A percentile compares a stretch with the other conserved stretches of the same genome.
Conservation (phyloP, 768 basidiomycete genomes). For the Lactarius sanguifluus region DNA sequence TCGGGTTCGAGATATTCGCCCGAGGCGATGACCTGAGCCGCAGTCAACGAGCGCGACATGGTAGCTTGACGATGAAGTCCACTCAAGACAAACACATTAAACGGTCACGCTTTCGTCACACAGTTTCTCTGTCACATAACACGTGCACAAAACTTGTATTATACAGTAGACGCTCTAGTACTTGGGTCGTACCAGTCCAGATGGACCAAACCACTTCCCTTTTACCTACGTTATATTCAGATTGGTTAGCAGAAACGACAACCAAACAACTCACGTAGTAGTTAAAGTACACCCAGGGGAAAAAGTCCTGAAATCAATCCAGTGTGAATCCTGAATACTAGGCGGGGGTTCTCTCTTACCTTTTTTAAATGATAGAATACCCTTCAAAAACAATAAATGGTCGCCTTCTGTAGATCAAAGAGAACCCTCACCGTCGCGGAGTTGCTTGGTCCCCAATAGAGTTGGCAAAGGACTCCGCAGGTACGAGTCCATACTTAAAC, state of each 20-base stretch:
- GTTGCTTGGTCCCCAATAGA: conserved; percentile 73
- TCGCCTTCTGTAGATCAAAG: background rate
- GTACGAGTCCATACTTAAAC: conserved; percentile 89
- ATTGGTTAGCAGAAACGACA: too few relatives aligned
- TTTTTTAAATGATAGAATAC: conserved; percentile 50
- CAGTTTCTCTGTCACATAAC: background rate
- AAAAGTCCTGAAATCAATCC: conserved; percentile 33
- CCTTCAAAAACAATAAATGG: conserved; percentile 27
- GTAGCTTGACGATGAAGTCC: conserved; percentile 15
- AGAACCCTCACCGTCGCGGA: conserved; percentile 60
- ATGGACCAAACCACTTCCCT: conserved; percentile 37
- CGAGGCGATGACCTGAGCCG: conserved; percentile 67
- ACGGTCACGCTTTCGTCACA: conserved; percentile 24
- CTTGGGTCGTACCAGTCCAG: conserved; percentile 32
- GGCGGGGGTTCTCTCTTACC: conserved; percentile 10
- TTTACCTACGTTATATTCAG: conserved; percentile 29
- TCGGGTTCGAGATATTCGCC: conserved; percentile 80
- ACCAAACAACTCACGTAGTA: conserved; percentile 27
- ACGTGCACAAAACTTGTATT: conserved; percentile 11
- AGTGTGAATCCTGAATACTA: conserved; percentile 13
- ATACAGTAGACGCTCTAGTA: conserved; percentile 12
- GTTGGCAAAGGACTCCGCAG: conserved; percentile 79
- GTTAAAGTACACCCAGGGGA: conserved; percentile 39
- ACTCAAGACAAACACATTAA: conserved; percentile 21
- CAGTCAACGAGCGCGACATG: conserved; percentile 75